Evolutionary conservation across 2,329 filamentous ascomycete genomes (phyloP).

Genomic region (Aspergillus jensenii): DNA sequence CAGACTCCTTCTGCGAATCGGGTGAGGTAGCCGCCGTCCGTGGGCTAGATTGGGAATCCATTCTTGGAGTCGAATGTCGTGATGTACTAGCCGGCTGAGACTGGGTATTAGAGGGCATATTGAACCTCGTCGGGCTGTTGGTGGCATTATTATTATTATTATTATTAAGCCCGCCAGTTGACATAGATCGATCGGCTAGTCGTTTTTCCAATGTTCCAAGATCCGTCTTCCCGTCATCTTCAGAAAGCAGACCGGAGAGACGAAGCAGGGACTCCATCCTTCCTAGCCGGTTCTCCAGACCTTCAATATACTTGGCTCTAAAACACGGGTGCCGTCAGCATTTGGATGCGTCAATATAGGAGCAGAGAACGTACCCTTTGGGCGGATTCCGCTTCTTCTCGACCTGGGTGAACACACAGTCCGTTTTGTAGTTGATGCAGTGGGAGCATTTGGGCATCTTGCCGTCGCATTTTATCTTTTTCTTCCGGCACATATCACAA

Average conservation of each 20-base stretch:
- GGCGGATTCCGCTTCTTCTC: slow-evolving; percentile 98
- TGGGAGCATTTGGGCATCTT: slow-evolving; percentile 93
- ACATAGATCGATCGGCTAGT: slow-evolving; percentile 52
- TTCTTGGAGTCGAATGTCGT: slow-evolving; percentile 48
- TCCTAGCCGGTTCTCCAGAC: slow-evolving; percentile 88
- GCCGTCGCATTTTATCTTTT: slow-evolving; percentile 94
- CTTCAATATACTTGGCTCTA: slow-evolving; percentile 96
- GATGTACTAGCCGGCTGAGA: slow-evolving; percentile 36
- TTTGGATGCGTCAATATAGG: slow-evolving; percentile 37
- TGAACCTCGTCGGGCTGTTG: slow-evolving; percentile 32
- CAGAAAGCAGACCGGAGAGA: slow-evolving; percentile 80
- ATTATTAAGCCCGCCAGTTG: slow-evolving; percentile 22
- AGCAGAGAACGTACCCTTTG: slow-evolving; percentile 69
- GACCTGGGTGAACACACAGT: slow-evolving; percentile 95
- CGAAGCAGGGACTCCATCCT: slow-evolving; percentile 91
- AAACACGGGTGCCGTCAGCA: slow-evolving; percentile 17
- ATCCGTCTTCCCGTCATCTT: slow-evolving; percentile 83
- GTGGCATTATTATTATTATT: slow-evolving; percentile 29
- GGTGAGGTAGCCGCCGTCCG: slow-evolving; percentile 53
- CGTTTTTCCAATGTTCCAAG: slow-evolving; percentile 84
- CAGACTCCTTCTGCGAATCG: slow-evolving; percentile 53
- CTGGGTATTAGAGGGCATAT: slow-evolving; percentile 24
- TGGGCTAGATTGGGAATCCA: slow-evolving; percentile 51
- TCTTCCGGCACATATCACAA: slow-evolving; percentile 94
- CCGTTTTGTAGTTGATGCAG: slow-evolving; percentile 96